Conservation (phyloP, 1,284 basidiomycete species). For the Boletus semigastroideus region DNA sequence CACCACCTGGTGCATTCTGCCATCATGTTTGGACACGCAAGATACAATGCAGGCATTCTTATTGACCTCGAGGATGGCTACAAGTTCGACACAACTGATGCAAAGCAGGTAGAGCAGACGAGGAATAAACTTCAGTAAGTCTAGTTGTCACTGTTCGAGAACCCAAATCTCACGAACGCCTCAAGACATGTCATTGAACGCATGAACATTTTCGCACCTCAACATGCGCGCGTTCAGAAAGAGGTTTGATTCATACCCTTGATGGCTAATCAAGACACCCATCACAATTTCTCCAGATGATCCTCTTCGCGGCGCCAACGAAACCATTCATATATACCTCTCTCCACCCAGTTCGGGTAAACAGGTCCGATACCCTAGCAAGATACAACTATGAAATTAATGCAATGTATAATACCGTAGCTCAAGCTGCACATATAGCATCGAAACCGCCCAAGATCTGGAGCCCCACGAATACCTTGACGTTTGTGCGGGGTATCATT, state of each 20-base stretch:
- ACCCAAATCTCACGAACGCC: not conserved
- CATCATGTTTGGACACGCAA: conserved; percentile 42
- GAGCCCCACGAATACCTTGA: conserved; percentile 13
- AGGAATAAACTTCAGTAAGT: conserved; percentile 19
- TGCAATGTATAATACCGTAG: conserved; percentile 8
- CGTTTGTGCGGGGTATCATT: conserved; percentile 15
- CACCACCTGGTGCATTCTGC: conserved; percentile 13
- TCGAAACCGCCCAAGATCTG: conserved; percentile 17
- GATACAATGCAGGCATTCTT: conserved; percentile 39
- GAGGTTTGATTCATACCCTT: conserved; percentile 21
- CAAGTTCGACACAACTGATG: conserved; percentile 27
- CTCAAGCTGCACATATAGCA: not conserved
- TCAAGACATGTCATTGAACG: conserved; percentile 39
- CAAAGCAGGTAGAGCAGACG: conserved; percentile 9
- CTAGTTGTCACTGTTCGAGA: not conserved
- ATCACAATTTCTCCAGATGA: conserved; percentile 12
- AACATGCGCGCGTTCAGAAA: conserved; percentile 43
- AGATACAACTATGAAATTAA: conserved; percentile 17
- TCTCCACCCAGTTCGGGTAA: not conserved
- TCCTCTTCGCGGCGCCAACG: conserved; percentile 11
- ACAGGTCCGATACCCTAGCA: conserved; percentile 14
- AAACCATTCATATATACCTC: conserved; percentile 17
- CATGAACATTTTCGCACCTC: conserved; percentile 41
- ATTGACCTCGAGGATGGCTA: conserved; percentile 32
- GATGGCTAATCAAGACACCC: not conserved